Evolutionary conservation across 2,329 filamentous ascomycete species (phyloP), one percentile per base, ranked within the genome.

Genomic region (Aureobasidium sp.): DNA sequence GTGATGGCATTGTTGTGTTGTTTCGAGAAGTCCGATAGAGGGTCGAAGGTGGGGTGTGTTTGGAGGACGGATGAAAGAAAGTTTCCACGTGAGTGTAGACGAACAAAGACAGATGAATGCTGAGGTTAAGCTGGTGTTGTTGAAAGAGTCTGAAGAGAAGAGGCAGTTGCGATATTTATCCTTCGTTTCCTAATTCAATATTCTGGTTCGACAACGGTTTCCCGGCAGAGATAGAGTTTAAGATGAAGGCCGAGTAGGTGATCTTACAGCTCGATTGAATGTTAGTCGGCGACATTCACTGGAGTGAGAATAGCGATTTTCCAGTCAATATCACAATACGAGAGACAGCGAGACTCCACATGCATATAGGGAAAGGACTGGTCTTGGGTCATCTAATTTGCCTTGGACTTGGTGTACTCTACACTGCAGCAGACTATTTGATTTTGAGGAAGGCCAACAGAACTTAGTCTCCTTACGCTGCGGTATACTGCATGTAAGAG

Each of bases 141-240:
- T 36, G 53, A 46, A 36, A 44, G n/a, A 44, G 12, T 3, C 7
- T 46, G 39, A 20, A 15, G 17, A 57, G 41, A 36, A 26, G 39
- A 29, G 52, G 53, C 39, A 41, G 36, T 39, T 44, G 29, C 27
- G 17, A 29, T 46, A 26, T 27, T 57, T 57, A 46, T 57, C 39
- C 39, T 36, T 56, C 27, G 5, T 57, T 20, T 20, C 39, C 29
- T 26, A 6, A 37, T 43, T 46, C 39, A 12, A 57, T 57, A 20
- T 46, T 57, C 36, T 36, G 53, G 53, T 57, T 56, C 53, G 36
- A 34, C 20, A 57, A 46, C 53, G 53, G 53, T 34, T 46, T 46
- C 20, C 20, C 34, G 15, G 53, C 13, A 41, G 53, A 41, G 53
- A 57, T 26, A 57, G 53, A 57, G 53, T 57, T 57, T 39, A n/a